A percentile compares a stretch with the other conserved stretches of the same genome.
Evolutionary conservation across 768 basidiomycete species (phyloP).

Genomic region (Coprinopsis marcescibilis): DNA sequence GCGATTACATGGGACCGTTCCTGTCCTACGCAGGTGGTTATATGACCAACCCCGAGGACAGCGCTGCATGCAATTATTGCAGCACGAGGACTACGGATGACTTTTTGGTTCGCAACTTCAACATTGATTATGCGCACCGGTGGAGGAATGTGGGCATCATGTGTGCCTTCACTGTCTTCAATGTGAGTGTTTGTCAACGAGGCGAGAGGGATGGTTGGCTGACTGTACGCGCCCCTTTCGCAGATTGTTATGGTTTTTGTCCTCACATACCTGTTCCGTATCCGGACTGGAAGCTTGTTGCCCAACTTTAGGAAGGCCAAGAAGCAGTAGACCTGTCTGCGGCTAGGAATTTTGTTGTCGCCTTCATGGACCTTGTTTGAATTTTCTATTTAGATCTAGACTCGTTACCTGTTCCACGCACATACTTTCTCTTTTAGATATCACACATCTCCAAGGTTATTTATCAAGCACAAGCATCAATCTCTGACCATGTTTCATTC

Average conservation of each 20-base stretch:
- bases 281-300: conserved; percentile 28
- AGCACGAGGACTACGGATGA: conserved; percentile 51
- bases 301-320: conserved; percentile 20
- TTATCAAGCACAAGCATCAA: too few species aligned
- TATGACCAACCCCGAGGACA: conserved; percentile 48
- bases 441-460: too few species aligned
- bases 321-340: conserved; percentile 12
- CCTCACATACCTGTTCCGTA: conserved; percentile 49
- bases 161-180: conserved; percentile 41
- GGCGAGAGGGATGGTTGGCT: conserved; percentile 3
- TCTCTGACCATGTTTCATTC: too few species aligned
- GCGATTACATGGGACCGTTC: conserved; percentile 44
- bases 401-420: too few species aligned
- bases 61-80: conserved; percentile 54
- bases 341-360: neutral
- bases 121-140: conserved; percentile 47
- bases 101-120: conserved; percentile 46
- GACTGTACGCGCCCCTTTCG: neutral
- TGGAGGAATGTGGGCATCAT: conserved; percentile 55
- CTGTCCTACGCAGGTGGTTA: conserved; percentile 49
- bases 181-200: conserved; percentile 34
- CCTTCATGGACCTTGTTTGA: too few species aligned
- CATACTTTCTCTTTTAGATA: too few species aligned
- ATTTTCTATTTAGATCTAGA: too few species aligned
- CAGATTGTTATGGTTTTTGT: conserved; percentile 35